Evolutionary conservation across 2,329 filamentous ascomycete genomes (phyloP).

Genomic region (Geosmithia morbida): DNA sequence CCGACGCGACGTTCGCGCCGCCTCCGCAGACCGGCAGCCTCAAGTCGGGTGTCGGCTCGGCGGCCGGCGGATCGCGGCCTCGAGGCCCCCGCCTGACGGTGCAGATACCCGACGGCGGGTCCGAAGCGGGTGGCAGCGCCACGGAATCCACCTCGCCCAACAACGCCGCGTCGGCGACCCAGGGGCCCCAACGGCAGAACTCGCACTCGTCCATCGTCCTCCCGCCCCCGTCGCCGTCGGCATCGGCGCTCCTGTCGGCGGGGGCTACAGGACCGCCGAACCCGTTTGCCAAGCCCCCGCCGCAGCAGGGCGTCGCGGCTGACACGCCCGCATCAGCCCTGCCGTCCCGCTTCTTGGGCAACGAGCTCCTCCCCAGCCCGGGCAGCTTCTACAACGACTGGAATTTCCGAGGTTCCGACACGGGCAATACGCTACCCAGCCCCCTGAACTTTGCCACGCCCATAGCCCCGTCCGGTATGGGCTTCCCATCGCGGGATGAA

Average conservation of each 20-base stretch:
- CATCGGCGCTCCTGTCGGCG: constrained; percentile 72
- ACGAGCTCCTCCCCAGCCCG: constrained; percentile 77
- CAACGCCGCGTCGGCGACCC: constrained; percentile 42
- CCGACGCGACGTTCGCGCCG: constrained; percentile 51
- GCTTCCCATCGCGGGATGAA: constrained; percentile 31
- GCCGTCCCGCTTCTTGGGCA: constrained; percentile 79
- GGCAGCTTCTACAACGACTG: constrained; percentile 89
- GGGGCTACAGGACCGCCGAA: constrained; percentile 89
- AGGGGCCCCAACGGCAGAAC: constrained; percentile 33
- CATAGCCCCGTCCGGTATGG: constrained; percentile 44
- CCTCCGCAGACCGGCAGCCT: constrained; percentile 69
- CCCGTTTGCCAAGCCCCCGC: constrained; percentile 79
- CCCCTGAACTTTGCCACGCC: constrained; percentile 90
- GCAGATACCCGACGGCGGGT: constrained; percentile 85
- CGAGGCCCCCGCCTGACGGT: constrained; percentile 71
- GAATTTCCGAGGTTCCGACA: constrained; percentile 48
- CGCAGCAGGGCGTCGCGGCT: constrained; percentile 46
- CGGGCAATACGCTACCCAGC: constrained; percentile 78
- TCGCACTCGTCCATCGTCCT: constrained; percentile 61
- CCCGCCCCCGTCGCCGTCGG: constrained; percentile 84
- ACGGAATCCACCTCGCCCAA: constrained; percentile 55
- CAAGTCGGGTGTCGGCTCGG: constrained; percentile 35
- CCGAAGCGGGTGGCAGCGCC: constrained; percentile 60
- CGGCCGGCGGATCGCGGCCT: constrained; percentile 54
- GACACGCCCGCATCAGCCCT: constrained; percentile 80